Base-by-base conservation (phyloP, 1,284 basidiomycete genomes). In the Microbotryomycetes sp. region DNA sequence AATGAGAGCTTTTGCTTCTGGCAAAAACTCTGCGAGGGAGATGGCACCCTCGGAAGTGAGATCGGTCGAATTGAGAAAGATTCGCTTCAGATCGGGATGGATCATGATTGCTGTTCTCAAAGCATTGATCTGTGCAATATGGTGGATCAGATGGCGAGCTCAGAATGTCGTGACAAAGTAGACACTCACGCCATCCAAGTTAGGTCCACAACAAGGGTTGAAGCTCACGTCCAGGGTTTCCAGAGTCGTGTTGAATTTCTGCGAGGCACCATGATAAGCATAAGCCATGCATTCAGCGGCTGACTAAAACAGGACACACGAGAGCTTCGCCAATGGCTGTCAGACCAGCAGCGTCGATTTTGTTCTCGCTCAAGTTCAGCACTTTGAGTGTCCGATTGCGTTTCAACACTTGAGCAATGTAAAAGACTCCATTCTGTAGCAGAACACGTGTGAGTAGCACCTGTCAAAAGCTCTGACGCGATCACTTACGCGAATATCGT, bases 241-340 rank as follows among this genome's bases (percentile, higher is more conserved):
- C 25, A 99, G 80, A 52, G 86, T 86, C 3, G 89, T 84, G 72
- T 98, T 97, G 76, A 94, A 96, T 85, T 96, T 96, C 88, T 91
- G 66, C 12, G 53, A 46, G 4, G 6, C 19, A 4, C n/a, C 1
- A 36, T 19, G 26, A 42, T 31, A 5, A 36, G 45, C 6, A 28
- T 26, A 51, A 19, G 23, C 42, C n/a, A 31, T 7, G 22, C 25
- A 23, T 15, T 26, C 26, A 16, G n/a, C 56, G 50, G 12, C 6
- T 36, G 47, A 31, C 19, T 12, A 61, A 12, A 51, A 49, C 14
- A 12, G 6, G n/a, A 77, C 85, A 70, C 66, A 91, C 89, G 75
- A 98, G 77, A 15, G 92, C 89, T 75, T 97, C 94, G 0, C 92
- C 92, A 15, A 98, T 80, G 0, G 82, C 79, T 0, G 88, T 84